Conservation (phyloP, 768 basidiomycete genomes). For the Termitomyces heimii region DNA sequence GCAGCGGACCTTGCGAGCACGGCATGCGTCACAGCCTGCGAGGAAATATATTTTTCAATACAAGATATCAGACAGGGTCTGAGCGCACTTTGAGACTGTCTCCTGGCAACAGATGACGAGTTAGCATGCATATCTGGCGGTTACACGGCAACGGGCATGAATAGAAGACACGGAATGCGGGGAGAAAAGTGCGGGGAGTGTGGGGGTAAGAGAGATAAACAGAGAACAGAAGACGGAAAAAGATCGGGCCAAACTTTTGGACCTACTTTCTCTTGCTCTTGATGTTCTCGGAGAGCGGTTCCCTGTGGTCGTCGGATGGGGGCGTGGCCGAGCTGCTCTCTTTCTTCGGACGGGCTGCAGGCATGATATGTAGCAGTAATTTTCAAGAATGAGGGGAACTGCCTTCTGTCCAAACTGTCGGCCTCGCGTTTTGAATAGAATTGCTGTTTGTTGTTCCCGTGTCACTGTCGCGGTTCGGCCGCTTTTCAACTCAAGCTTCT, state of each 20-base stretch:
- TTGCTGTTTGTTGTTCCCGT: constrained; percentile 37
- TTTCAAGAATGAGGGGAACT: constrained; percentile 21
- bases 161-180: constrained; percentile 23
- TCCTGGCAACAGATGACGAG: constrained; percentile 38
- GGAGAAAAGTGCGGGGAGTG: constrained; percentile 32
- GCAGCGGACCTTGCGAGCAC: constrained; percentile 83
- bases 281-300: constrained; percentile 57
- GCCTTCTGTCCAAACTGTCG: constrained; percentile 17
- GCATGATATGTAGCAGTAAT: constrained; percentile 42
- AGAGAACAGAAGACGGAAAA: constrained; percentile 44
- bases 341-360: constrained; percentile 64
- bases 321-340: constrained; percentile 55
- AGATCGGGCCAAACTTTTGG: constrained; percentile 37
- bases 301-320: constrained; percentile 62
- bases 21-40: constrained; percentile 80
- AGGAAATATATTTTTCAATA: constrained; percentile 11
- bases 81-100: constrained; percentile 71
- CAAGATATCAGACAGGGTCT: not conserved
- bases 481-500: constrained; percentile 29
- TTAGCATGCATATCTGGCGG: constrained; percentile 24
- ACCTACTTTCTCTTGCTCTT: constrained; percentile 80
- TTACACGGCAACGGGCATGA: constrained; percentile 25
- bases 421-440: constrained; percentile 28
- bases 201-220: constrained; percentile 30
- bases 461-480: constrained; percentile 34